phyloP scores from a whole-genome alignment of 2,329 filamentous ascomycete species.

The Didymella pomorum region DNA sequence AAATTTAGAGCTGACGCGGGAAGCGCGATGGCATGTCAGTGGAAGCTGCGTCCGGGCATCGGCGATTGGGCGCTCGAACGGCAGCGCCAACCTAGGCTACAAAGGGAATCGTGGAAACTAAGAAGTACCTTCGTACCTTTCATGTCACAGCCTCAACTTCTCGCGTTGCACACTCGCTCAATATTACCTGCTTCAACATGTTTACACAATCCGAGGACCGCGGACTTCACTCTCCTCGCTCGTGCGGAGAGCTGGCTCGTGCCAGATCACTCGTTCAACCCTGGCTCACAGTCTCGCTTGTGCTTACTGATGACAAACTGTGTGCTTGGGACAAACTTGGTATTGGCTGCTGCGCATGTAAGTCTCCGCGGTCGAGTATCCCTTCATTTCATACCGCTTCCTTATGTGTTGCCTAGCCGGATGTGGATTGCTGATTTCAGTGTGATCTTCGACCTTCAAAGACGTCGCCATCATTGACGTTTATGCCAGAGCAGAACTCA shows the following conservation, averaged over 20 bases:
- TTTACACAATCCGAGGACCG: neutral
- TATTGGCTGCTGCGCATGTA: slow-evolving; percentile 11
- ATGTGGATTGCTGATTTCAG: slow-evolving; percentile 1
- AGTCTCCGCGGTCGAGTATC: neutral
- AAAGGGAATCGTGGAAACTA: slow-evolving; percentile 4
- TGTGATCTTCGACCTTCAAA: neutral
- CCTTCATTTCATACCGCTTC: neutral
- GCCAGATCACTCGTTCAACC: neutral
- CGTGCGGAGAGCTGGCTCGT: neutral
- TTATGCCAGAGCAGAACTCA: neutral
- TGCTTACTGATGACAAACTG: slow-evolving; percentile 10
- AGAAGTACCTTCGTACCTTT: slow-evolving; percentile 3
- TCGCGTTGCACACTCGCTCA: neutral
- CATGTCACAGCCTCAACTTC: neutral
- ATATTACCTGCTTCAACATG: neutral
- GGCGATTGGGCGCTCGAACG: slow-evolving; percentile 6
- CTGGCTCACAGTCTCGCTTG: slow-evolving; percentile 12
- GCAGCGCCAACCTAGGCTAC: slow-evolving; percentile 5
- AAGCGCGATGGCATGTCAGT: neutral
- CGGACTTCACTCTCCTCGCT: neutral
- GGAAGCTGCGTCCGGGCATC: slow-evolving; percentile 6
- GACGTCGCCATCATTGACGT: neutral
- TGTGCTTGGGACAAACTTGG: slow-evolving; percentile 5
- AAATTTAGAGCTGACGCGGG: slow-evolving; percentile 2
- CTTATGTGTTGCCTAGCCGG: slow-evolving; percentile 9